Base-by-base conservation (phyloP, 768 basidiomycete genomes). In the Tylopilus cervinicoccineus region DNA sequence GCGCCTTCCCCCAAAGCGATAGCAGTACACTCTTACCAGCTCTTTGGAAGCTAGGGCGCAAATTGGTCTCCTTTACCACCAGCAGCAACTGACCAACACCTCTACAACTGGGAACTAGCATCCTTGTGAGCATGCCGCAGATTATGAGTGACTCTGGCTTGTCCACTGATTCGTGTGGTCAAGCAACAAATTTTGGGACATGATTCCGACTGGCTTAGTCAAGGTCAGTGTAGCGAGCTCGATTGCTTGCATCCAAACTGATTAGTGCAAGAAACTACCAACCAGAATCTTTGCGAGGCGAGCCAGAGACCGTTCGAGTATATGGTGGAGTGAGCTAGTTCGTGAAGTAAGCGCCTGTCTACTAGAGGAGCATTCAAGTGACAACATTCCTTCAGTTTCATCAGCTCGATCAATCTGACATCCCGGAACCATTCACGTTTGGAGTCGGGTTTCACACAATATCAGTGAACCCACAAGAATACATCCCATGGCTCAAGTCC, bases 401-500 rank as follows among this genome's bases (percentile, higher is more conserved):
- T 22, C 44, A 62, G 5, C 61, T 74, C 31, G 52, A 61, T 20
- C 56, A 27, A 20, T 62, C 63, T 5, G 68, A 73, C 19, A 48
- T 77, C 20, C 74, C 73, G 5, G 50, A 64, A 11, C 58, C 63
- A 26, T 59, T 61, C 32, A 54, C 56, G 37, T 52, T 58, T 29
- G 81, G 77, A 17, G 64, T 76, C 31, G 63, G 58, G 13, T 83
- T 72, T 56, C 63, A 67, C 40, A 76, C 79, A 0, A 67, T 75
- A 54, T 74, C 76, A 29, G 62, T 79, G 33, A 73, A 80, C 53
- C 79, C 80, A 0, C 70, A 73, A 14, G 53, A 63, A 26, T 84
- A 83, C 61, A 66, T 78, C 24, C 71, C 68, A 2, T 75, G 78
- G 73, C 65, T 84, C 12, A 70, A 72, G 46, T 54, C 63, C 17